A percentile compares a stretch with the other conserved stretches of the same genome.
phyloP scores from a whole-genome alignment of 2,329 filamentous ascomycete species.

The Fonsecaea multimorphosa region DNA sequence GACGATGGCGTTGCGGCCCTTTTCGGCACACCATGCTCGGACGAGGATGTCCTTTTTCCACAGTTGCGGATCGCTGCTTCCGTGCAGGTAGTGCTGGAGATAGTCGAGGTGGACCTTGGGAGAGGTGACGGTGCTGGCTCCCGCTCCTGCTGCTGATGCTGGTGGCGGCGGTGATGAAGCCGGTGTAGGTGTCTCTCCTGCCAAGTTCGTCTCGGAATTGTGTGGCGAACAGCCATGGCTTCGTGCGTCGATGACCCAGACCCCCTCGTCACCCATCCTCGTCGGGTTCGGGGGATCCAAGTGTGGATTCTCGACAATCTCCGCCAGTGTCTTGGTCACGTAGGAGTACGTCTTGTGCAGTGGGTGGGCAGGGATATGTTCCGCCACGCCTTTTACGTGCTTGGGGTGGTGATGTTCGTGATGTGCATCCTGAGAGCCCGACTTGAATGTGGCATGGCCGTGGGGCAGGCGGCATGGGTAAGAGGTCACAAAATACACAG shows the following conservation, averaged over 20 bases:
- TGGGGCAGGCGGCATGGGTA: slow-evolving; percentile 59
- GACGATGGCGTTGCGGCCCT: slow-evolving; percentile 51
- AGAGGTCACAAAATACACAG: slow-evolving; percentile 61
- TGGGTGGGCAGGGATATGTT: slow-evolving; percentile 38
- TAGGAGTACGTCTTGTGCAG: slow-evolving; percentile 38
- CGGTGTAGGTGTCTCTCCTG: background rate
- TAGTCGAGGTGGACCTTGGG: slow-evolving; percentile 19
- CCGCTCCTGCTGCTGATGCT: background rate
- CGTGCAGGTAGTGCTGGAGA: slow-evolving; percentile 22
- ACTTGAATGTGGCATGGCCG: slow-evolving; percentile 40
- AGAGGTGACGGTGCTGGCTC: slow-evolving; percentile 13
- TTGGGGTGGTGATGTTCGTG: slow-evolving; percentile 27
- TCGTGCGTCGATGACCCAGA: slow-evolving; percentile 37
- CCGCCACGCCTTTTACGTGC: slow-evolving; percentile 25
- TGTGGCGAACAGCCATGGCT: slow-evolving; percentile 3
- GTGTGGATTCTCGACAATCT: slow-evolving; percentile 26
- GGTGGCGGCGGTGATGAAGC: too few relatives aligned
- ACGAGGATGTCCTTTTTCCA: slow-evolving; percentile 49
- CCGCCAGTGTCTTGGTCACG: slow-evolving; percentile 30
- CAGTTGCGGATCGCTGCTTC: slow-evolving; percentile 34
- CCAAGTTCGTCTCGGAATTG: background rate
- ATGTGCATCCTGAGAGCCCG: slow-evolving; percentile 20
- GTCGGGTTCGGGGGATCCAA: slow-evolving; percentile 28
- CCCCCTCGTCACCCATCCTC: slow-evolving; percentile 8
- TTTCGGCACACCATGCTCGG: slow-evolving; percentile 53